Evolutionary conservation across 2,329 filamentous ascomycete species (phyloP).

Genomic region (Neonectria coccinea): DNA sequence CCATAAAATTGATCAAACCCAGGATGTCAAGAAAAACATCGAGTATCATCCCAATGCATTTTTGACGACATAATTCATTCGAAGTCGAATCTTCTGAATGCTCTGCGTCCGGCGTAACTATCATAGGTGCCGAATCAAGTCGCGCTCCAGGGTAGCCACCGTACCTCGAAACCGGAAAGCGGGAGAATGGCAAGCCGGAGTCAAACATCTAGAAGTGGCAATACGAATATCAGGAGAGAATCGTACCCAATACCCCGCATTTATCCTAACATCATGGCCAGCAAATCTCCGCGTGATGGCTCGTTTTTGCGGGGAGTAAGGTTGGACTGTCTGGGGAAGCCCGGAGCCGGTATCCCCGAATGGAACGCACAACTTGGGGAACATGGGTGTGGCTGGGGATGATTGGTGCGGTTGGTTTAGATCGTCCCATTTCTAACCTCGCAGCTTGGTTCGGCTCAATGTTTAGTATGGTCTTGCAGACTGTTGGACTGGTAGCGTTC

Average conservation of each 20-base stretch:
- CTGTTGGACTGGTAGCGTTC: not conserved
- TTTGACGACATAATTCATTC: too few species aligned
- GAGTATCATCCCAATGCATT: too few species aligned
- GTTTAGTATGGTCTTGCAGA: not conserved
- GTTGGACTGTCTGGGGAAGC: not conserved
- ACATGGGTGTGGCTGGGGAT: not conserved
- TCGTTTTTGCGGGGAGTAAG: not conserved
- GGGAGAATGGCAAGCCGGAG: not conserved
- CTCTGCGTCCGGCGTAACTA: too few species aligned
- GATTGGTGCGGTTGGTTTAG: not conserved
- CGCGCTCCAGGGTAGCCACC: too few species aligned
- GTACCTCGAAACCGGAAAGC: not conserved
- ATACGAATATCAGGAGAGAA: not conserved
- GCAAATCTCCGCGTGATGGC: not conserved
- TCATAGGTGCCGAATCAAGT: too few species aligned
- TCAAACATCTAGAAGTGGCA: not conserved
- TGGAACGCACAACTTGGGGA: not conserved
- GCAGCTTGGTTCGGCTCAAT: not conserved
- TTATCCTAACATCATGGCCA: not conserved
- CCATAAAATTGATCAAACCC: too few species aligned
- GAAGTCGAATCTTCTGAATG: too few species aligned
- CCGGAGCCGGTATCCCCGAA: not conserved
- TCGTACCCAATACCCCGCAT: not conserved
- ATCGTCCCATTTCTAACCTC: not conserved
- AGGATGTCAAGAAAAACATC: too few species aligned